These are phyloP conservation scores for Pistacia integerrima DNA, from an alignment of 345 rosid genomes.

Conservation along the genomic window DNA sequence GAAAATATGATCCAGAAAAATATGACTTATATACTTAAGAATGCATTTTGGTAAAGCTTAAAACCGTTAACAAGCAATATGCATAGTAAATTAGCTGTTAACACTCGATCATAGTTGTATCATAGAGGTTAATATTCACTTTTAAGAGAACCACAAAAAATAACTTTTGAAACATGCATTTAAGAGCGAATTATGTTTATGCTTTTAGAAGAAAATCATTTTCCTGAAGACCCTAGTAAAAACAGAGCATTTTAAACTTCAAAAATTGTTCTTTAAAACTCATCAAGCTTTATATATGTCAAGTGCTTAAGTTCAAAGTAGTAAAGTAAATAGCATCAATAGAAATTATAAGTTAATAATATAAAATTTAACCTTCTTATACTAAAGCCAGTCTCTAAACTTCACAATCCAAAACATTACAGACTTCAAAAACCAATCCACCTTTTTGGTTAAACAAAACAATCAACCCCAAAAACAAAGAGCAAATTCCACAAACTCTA, in stretches of 20 bases:
- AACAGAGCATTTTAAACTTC: background rate
- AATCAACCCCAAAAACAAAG: background rate
- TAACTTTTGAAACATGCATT: background rate
- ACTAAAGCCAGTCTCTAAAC: background rate
- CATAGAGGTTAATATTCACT: background rate
- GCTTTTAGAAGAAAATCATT: background rate
- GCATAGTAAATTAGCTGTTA: conserved; percentile 2
- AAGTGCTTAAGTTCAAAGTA: background rate
- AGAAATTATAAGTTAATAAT: background rate
- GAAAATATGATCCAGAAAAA: background rate
- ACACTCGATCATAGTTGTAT: background rate
- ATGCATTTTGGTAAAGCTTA: background rate
- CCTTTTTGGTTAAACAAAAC: background rate
- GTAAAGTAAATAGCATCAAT: background rate
- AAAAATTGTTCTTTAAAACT: background rate
- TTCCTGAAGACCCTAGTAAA: background rate
- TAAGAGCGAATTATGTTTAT: background rate
- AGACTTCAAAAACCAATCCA: background rate
- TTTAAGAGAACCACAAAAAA: background rate
- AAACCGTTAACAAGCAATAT: background rate
- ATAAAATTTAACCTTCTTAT: background rate
- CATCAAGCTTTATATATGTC: no score
- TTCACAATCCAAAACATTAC: background rate
- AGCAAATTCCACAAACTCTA: background rate
- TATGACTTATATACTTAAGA: background rate